phyloP scores from a whole-genome alignment of 768 basidiomycete genomes.

The Fomitopsis serialis region DNA sequence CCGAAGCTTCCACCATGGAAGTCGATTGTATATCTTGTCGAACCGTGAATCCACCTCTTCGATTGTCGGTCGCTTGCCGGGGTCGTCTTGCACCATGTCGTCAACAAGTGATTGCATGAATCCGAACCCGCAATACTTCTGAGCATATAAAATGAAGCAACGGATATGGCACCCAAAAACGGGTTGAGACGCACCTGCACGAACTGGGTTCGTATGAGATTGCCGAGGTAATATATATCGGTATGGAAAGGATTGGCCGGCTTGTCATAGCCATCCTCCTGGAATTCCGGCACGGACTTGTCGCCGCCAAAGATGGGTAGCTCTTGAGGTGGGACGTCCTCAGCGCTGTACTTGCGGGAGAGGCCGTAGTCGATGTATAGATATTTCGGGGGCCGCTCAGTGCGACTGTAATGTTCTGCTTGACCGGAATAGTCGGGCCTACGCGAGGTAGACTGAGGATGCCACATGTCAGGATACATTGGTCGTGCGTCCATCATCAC shows the following conservation, averaged over 20 bases:
- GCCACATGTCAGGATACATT: constrained; percentile 6
- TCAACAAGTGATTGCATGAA: constrained; percentile 25
- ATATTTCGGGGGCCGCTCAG: constrained; percentile 10
- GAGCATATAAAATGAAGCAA: no score
- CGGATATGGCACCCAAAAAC: neutral
- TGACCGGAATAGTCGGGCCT: neutral
- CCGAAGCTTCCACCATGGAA: constrained; percentile 9
- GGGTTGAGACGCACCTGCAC: neutral
- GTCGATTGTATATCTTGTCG: neutral
- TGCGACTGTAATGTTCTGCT: neutral
- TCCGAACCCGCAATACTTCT: constrained; percentile 21
- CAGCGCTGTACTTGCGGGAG: constrained; percentile 12
- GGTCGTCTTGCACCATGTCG: constrained; percentile 80
- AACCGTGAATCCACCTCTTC: constrained; percentile 10
- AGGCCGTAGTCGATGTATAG: constrained; percentile 24
- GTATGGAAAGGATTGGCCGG: constrained; percentile 14
- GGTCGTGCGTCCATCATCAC: constrained; percentile 8
- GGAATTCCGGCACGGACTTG: constrained; percentile 16
- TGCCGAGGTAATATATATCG: constrained; percentile 16
- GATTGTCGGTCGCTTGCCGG: constrained; percentile 18
- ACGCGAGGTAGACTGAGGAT: neutral
- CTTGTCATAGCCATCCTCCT: neutral
- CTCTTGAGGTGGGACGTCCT: constrained; percentile 7
- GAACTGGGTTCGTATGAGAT: constrained; percentile 12
- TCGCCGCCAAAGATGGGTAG: constrained; percentile 11